Conservation (phyloP, 2,329 filamentous ascomycete species). For the Trematosphaeria pertusa region DNA sequence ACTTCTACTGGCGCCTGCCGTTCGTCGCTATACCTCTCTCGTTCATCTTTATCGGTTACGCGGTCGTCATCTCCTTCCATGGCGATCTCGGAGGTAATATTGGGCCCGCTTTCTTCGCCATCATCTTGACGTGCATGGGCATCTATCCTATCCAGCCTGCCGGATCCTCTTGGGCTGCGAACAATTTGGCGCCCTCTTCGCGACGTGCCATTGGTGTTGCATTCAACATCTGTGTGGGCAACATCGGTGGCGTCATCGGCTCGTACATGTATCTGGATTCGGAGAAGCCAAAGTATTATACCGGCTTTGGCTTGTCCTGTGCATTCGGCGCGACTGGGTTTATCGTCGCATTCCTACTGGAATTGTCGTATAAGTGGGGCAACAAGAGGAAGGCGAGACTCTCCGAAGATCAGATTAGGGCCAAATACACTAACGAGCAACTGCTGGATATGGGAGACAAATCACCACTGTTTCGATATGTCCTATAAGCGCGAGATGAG, state of each 20-base stretch:
- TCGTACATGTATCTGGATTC: conserved; percentile 45
- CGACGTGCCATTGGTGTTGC: conserved; percentile 41
- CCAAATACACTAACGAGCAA: conserved; percentile 46
- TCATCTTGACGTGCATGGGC: conserved; percentile 53
- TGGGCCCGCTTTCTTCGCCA: conserved; percentile 53
- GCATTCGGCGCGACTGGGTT: conserved; percentile 35
- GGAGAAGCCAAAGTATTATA: conserved; percentile 46
- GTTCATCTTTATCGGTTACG: conserved; percentile 38
- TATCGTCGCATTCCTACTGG: conserved; percentile 29
- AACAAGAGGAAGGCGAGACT: conserved; percentile 46
- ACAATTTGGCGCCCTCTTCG: conserved; percentile 37
- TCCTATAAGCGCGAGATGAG: too few relatives aligned
- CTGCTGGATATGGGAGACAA: conserved; percentile 49
- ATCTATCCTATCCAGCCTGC: conserved; percentile 44
- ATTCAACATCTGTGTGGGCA: conserved; percentile 39
- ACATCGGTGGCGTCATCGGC: conserved; percentile 40
- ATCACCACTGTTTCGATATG: conserved; percentile 50
- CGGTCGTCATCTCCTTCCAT: conserved; percentile 50
- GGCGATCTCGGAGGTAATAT: conserved; percentile 50
- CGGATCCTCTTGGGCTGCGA: conserved; percentile 38
- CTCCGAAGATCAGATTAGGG: conserved; percentile 44
- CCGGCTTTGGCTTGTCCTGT: conserved; percentile 45
- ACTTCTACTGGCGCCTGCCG: conserved; percentile 34
- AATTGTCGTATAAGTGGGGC: conserved; percentile 41
- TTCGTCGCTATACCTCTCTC: conserved; percentile 41